Percentiles rank a stretch among this genome's conserved stretches.
phyloP scores from a whole-genome alignment of 305 asterid genomes.

The Lippia alba region DNA sequence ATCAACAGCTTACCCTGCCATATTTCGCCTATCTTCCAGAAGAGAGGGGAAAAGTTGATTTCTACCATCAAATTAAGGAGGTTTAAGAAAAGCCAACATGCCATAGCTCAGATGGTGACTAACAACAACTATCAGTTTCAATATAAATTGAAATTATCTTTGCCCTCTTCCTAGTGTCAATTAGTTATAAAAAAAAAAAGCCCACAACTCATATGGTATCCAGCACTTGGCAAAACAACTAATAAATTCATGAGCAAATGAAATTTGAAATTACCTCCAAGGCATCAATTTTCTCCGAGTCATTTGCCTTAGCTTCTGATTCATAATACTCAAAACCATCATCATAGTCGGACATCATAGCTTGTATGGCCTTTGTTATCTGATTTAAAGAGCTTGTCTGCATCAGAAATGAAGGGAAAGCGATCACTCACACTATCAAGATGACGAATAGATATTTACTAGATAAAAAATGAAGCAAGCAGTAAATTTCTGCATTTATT shows the following conservation, averaged over 20 bases:
- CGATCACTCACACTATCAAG: conserved; percentile 9
- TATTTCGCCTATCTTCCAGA: conserved; percentile 1
- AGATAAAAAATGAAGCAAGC: conserved; percentile 24
- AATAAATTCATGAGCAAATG: conserved; percentile 17
- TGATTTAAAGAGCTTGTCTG: conserved; percentile 80
- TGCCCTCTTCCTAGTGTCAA: conserved; percentile 16
- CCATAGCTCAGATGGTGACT: conserved; percentile 21
- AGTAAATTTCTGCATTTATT: conserved; percentile 14
- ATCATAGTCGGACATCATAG: conserved; percentile 63
- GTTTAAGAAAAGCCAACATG: conserved; percentile 19
- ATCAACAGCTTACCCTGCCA: conserved; percentile 26
- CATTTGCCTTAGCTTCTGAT: conserved; percentile 70
- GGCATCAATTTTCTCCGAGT: conserved; percentile 84
- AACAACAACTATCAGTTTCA: conserved; percentile 6
- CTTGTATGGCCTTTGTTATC: conserved; percentile 66
- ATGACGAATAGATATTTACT: conserved; percentile 16
- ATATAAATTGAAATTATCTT: too few relatives aligned
- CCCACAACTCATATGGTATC: neutral
- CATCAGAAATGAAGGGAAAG: conserved; percentile 20
- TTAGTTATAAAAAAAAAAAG: conserved; percentile 7
- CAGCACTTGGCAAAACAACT: conserved; percentile 25
- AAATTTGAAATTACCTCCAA: conserved; percentile 70
- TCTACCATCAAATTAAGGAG: conserved; percentile 10
- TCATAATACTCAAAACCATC: conserved; percentile 65
- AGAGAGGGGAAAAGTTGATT: neutral